A percentile compares a stretch with the other conserved stretches of the same genome.
Conservation (phyloP, 208 protist species). For the Vickermania ingenoplastis region DNA sequence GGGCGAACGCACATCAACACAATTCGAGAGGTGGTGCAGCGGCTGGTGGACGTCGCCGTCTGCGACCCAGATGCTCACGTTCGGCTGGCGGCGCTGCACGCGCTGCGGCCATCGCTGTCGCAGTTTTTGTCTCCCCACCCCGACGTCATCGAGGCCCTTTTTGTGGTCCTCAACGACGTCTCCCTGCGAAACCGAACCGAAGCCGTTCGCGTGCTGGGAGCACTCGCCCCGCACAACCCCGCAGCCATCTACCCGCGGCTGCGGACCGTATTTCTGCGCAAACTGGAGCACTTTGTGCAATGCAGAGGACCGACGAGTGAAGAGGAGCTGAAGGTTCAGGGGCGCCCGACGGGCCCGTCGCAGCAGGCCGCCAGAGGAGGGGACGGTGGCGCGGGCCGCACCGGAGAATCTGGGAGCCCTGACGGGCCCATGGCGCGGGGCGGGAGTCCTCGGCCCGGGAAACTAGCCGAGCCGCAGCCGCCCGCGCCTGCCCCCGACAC, state of each 20-base stretch:
- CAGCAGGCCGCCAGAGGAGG: neutral
- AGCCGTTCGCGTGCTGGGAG: conserved; percentile 51
- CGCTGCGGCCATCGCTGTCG: conserved; percentile 34
- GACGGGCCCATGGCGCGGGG: neutral
- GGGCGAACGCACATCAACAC: conserved; percentile 59
- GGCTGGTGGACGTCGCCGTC: conserved; percentile 52
- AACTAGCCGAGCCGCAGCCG: too few relatives aligned
- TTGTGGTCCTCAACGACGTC: conserved; percentile 53
- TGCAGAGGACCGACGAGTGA: neutral
- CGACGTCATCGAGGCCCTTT: conserved; percentile 46
- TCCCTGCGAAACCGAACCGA: conserved; percentile 48
- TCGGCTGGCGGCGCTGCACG: conserved; percentile 40
- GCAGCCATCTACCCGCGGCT: conserved; percentile 55
- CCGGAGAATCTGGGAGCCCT: neutral
- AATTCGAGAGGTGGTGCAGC: conserved; percentile 50
- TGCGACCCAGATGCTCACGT: conserved; percentile 60
- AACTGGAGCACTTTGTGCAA: conserved; percentile 37
- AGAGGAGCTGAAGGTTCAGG: neutral
- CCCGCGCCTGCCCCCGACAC: neutral
- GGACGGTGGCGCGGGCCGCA: neutral
- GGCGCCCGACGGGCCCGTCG: neutral
- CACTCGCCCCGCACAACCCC: conserved; percentile 39
- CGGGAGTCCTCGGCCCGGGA: too few relatives aligned
- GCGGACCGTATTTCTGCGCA: conserved; percentile 42
- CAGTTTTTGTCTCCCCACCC: conserved; percentile 65